Evolutionary conservation across 225 moss, liverwort and hornwort genomes (phyloP).

Genomic region (Rhytidiadelphus loreus): DNA sequence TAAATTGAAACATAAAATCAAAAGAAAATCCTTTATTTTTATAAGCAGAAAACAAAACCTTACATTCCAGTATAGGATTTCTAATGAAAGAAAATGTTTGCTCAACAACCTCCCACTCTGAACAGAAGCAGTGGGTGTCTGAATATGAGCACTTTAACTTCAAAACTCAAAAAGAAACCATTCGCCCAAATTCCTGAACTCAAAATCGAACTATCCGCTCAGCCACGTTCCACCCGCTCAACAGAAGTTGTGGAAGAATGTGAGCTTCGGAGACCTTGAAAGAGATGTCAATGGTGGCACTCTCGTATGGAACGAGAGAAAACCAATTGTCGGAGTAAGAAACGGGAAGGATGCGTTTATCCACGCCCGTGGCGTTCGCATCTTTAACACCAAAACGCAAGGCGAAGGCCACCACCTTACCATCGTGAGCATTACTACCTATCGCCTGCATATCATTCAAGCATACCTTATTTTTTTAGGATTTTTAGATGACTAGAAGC

Average conservation of each 20-base stretch:
- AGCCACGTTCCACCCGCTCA: slow-evolving; percentile 67
- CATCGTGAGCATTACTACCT: background rate
- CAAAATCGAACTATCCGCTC: slow-evolving; percentile 4
- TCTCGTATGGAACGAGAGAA: slow-evolving; percentile 57
- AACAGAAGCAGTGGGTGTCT: no score
- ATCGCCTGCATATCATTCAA: background rate
- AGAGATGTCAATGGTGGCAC: slow-evolving; percentile 24
- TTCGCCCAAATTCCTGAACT: background rate
- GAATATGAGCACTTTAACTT: background rate
- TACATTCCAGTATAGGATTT: no score
- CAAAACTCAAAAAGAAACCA: no score
- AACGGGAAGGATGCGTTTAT: slow-evolving; percentile 57
- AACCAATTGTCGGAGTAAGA: slow-evolving; percentile 64
- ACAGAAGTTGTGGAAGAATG: slow-evolving; percentile 25
- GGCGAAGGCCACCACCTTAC: slow-evolving; percentile 43
- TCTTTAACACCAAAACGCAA: slow-evolving; percentile 37
- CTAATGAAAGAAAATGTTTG: background rate
- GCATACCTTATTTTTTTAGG: background rate
- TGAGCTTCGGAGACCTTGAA: slow-evolving; percentile 11
- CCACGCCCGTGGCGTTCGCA: background rate
- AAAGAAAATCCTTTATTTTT: background rate
- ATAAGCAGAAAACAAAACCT: background rate
- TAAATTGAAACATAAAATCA: background rate
- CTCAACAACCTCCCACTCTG: background rate
- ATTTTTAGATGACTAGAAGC: no score